Base-by-base conservation (phyloP, 192 early-diverging fungal genomes). In the Rhizophlyctis rosea region DNA sequence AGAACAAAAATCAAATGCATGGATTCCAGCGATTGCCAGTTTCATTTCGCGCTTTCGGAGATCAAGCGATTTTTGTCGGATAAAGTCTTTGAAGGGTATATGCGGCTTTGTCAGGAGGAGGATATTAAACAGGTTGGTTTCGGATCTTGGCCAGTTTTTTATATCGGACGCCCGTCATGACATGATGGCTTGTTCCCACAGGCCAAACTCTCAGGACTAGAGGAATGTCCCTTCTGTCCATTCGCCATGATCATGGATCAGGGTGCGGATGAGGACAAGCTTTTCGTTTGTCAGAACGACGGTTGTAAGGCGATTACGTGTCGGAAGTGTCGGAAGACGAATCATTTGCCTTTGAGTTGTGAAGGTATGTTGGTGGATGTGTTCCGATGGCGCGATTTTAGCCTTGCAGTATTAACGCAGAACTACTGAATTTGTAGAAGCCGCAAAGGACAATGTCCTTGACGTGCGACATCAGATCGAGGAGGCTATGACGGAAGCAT, bases 401-500 rank as follows among this genome's bases (percentile, higher is more conserved):
- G 31, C n/a, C n/a, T n/a, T n/a, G n/a, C 4, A 35, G n/a, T 23
- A 13, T 69, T 55, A 27, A 3, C 0, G 31, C 1, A 29, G 2
- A 67, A 18, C 4, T 61, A n/a, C n/a, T n/a, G n/a, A n/a, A n/a
- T n/a, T n/a, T n/a, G n/a, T n/a, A n/a, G 64, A 76, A 50, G 60
- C 47, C 24, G 56, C 55, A 4, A 76, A 79, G 58, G 79, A 84
- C 29, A 69, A 64, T 35, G 70, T 68, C 0, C 36, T 80, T 24
- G 66, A 59, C 53, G 74, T 58, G 2, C 74, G 77, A 30, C 83
- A 85, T 51, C 57, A 56, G 34, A 68, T 85, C 5, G 83, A 82
- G 32, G 83, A 85, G 57, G 66, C 74, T 21, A 81, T 83, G 81
- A 76, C 81, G 13, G 61, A 79, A 33, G 83, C 83, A 2, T 55